Base-by-base conservation (phyloP, 495 filamentous ascomycete genomes). In the Xylaria intraflava region DNA sequence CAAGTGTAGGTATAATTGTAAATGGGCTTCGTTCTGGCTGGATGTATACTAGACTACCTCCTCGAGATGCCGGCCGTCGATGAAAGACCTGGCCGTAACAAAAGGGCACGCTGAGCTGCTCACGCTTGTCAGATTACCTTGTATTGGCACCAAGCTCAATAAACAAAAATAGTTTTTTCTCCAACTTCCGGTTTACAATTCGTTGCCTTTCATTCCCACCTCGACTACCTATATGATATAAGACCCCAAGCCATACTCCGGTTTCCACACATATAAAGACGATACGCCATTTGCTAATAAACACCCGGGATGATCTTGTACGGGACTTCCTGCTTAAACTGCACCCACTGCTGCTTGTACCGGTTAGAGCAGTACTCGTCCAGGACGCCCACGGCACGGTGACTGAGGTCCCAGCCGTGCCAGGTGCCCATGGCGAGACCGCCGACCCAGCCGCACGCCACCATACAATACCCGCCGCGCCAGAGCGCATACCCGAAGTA, bases 401-500 rank as follows among this genome's bases (percentile, higher is more conserved):
- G 50, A 4, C 67, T 55, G 56, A 84, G 79, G 42, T 79, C 75
- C 30, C 55, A 66, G 24, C 71, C 60, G 47, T 76, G 74, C 41
- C 69, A 77, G 5, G 46, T 45, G 5, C 59, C 72, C 20, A 77
- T 58, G 11, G 61, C 14, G 8, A 63, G 36, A 0, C 69, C 79
- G 46, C 60, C 74, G 12, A 65, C 42, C 72, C 72, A 75, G 0
- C 80, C 80, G 1, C 72, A 72, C 11, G 62, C 65, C 1, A 70
- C 73, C 56, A 83, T 47, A 14, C 73, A 72, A 57, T 77, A 81
- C 2, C 70, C 77, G 38, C 72, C 62, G 35, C 80, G 64, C 81
- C 80, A 82, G 2, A 84, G 27, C 1, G 77, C 74, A 58, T 80
- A 83, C 11, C 67, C 79, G 22, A 72, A 72, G 56, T 84, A 84